Base-by-base conservation (phyloP, 2,329 filamentous ascomycete genomes). In the Cladorrhinum sp. region DNA sequence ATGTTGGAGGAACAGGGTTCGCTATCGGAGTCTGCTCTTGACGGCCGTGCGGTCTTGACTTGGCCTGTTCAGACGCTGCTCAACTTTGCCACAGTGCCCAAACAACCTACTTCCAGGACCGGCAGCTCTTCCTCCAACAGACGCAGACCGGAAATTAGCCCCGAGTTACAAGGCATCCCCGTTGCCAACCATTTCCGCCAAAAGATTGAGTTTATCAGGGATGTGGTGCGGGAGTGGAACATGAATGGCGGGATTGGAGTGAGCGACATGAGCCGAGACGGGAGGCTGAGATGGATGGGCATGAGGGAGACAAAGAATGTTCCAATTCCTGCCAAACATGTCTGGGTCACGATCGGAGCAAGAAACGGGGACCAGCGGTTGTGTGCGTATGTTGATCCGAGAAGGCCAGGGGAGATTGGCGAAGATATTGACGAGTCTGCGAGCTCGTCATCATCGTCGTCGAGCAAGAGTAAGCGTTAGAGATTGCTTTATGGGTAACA, bases 31-130 rank as follows among this genome's bases (percentile, higher is more conserved):
- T 81, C 87, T n/a, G 87, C 87, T 3, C 81, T 90, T 18, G 86
- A 89, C 68, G 84, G 87, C 64, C 85, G 90, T 20, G 85, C 89
- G 50, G 85, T 89, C 61, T 78, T 92, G 24, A 86, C 88, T 12
- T 90, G 90, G 66, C 87, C 87, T 4, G 75, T 92, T 6, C 87
- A 90, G 70, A 89, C 88, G 3, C 79, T 93, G 12, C 80, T 93
- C 49, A 90, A 91, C 76, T 89, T 88, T 68, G 72, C 74, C 16
- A 76, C 75, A 23, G 77, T 82, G 57, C 71, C 80, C 22, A 80
- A 80, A 64, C 70, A 81, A 24, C 69, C 76, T 3, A 65, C 73
- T 10, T 58, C 72, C n/a, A 72, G 73, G 16, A 76, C 77, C 16
- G 77, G 73, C 55, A 78, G 80, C 32, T 76, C 67, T 51, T 60